These are phyloP conservation scores for Calocybe cyanea DNA, from an alignment of 768 basidiomycete genomes.

Conservation along the genomic window DNA sequence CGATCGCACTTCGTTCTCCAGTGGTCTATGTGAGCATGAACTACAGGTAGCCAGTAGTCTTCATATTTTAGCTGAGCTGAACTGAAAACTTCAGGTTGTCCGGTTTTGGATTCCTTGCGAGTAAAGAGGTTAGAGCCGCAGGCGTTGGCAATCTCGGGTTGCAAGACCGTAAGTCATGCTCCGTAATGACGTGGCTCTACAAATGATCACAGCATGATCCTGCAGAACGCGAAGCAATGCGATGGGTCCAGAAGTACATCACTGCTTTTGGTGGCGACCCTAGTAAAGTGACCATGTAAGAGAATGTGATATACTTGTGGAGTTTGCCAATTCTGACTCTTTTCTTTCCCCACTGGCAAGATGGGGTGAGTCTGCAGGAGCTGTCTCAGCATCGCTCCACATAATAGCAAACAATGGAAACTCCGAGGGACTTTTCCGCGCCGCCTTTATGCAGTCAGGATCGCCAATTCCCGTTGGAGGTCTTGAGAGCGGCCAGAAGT, in stretches of 20 bases:
- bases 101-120: slow-evolving; percentile 44
- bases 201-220: too few relatives aligned
- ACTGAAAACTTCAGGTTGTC: background rate
- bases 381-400: slow-evolving; percentile 47
- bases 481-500: slow-evolving; percentile 38
- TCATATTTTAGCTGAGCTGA: slow-evolving; percentile 2
- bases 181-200: background rate
- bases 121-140: slow-evolving; percentile 48
- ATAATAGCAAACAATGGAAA: slow-evolving; percentile 44
- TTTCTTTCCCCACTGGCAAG: slow-evolving; percentile 17
- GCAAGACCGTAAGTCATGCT: slow-evolving; percentile 47
- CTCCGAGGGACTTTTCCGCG: slow-evolving; percentile 44
- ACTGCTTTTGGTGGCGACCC: slow-evolving; percentile 63
- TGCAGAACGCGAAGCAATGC: slow-evolving; percentile 51
- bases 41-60: slow-evolving; percentile 29
- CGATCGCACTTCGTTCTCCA: slow-evolving; percentile 37
- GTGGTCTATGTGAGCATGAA: slow-evolving; percentile 52
- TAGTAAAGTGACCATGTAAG: slow-evolving; percentile 45
- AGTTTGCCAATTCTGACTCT: too few relatives aligned
- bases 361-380: slow-evolving; percentile 56
- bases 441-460: slow-evolving; percentile 48
- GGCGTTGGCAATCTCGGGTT: slow-evolving; percentile 64
- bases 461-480: slow-evolving; percentile 42
- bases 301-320: too few relatives aligned
- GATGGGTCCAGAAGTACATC: slow-evolving; percentile 70